Percentiles rank a stretch among this genome's conserved stretches.
These are phyloP conservation scores for Solanum hybrid DNA, from an alignment of 305 asterid species.

Conservation along the genomic window DNA sequence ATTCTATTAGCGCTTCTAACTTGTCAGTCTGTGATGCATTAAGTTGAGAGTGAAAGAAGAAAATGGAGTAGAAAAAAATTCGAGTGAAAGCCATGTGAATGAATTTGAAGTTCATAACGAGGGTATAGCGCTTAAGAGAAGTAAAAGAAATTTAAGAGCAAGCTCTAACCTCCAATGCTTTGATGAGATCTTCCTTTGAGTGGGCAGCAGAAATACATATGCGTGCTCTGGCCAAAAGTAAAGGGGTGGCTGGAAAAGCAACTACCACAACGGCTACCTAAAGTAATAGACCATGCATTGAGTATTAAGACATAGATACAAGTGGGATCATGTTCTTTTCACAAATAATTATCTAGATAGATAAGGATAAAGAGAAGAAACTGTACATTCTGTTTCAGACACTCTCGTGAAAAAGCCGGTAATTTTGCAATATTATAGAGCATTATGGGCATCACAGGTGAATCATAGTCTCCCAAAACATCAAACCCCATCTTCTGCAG, in stretches of 20 bases:
- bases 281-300: background rate
- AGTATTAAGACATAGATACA: background rate
- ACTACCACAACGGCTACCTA: conserved; percentile 68
- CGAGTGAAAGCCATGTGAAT: background rate
- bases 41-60: background rate
- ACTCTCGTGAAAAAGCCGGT: conserved; percentile 68
- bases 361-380: background rate
- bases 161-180: conserved; percentile 47
- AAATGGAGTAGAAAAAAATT: background rate
- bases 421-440: conserved; percentile 67
- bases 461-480: conserved; percentile 66
- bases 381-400: conserved; percentile 49
- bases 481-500: conserved; percentile 77
- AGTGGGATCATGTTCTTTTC: background rate
- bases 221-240: conserved; percentile 65
- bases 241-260: conserved; percentile 69
- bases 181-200: conserved; percentile 55
- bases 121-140: background rate
- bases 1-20: background rate
- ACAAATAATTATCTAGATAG: background rate
- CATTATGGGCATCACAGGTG: conserved; percentile 77
- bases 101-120: background rate
- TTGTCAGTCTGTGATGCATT: background rate
- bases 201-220: conserved; percentile 70
- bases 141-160: background rate